Evolutionary conservation across 768 basidiomycete species (phyloP).

Genomic region (Suillus variegatus): DNA sequence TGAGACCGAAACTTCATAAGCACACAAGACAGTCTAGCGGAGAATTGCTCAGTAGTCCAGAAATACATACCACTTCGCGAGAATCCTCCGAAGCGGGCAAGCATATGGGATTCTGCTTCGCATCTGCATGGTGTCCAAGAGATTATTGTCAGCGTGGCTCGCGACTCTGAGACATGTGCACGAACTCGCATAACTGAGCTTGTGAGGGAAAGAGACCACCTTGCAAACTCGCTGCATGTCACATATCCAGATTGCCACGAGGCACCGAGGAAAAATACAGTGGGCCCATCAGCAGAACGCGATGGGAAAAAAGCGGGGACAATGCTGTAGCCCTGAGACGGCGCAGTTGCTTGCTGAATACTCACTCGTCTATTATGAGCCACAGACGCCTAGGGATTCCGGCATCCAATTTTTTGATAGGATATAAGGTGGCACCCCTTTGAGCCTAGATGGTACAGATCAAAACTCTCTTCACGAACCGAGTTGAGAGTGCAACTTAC

Average conservation of each 20-base stretch:
- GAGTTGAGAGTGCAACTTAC: conserved; percentile 3
- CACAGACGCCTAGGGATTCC: not conserved
- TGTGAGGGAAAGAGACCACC: not conserved
- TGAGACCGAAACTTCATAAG: not conserved
- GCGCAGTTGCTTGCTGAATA: conserved; percentile 7
- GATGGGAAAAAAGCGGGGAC: conserved; percentile 8
- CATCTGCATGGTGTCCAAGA: not conserved
- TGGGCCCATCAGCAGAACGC: conserved; percentile 2
- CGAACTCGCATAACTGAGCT: not conserved
- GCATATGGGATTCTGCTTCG: not conserved
- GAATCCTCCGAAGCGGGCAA: not conserved
- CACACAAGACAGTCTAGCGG: not conserved
- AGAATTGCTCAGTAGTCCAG: not conserved
- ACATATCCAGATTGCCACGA: conserved; percentile 6
- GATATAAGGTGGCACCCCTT: conserved; percentile 1
- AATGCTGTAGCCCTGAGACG: not conserved
- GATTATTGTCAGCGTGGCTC: not conserved
- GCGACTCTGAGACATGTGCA: not conserved
- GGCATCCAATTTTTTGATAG: not conserved
- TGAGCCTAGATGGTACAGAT: not conserved
- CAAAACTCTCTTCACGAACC: not conserved
- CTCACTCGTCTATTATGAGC: not conserved
- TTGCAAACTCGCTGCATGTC: not conserved
- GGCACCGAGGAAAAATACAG: conserved; percentile 11
- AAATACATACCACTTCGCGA: not conserved